Base-by-base conservation (phyloP, 2,329 filamentous ascomycete genomes). In the Calonectria pauciramosa region DNA sequence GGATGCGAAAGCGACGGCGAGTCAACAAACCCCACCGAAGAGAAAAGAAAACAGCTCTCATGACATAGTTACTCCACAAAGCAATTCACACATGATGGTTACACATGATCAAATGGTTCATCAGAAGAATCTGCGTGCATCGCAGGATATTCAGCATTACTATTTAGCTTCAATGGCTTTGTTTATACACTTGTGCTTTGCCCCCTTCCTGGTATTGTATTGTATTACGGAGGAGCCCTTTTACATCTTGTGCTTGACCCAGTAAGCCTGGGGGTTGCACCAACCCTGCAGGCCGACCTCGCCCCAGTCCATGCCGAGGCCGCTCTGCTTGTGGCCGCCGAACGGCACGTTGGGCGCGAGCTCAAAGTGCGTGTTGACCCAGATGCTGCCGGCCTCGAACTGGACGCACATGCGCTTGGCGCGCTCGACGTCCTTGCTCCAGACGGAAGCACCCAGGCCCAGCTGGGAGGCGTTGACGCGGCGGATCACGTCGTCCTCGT, bases 381-480 rank as follows among this genome's bases (percentile, higher is more conserved):
- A 93, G 0, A 93, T 89, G 14, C 84, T 89, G 0, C 92, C 92
- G 0, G 90, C 88, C 77, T 92, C 88, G 14, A 94, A 81, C 60
- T 88, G 86, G 34, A 87, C 81, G 0, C 90, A 91, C 52, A 93
- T 88, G 5, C 85, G 83, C 38, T 87, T 86, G 0, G 90, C 91
- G 5, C 86, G 84, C 1, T 83, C 83, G 1, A 90, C 71, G 72
- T 93, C 90, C 20, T 85, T 86, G 20, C 86, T 89, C 86, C 91
- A 93, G 0, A 93, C 88, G 0, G 90, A 91, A 2, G 90, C 88
- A 0, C 90, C 90, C 0, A 93, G 86, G 0, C 90, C 91, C 36
- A 86, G 88, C 28, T 89, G 85, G 2, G 85, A 84, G 26, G 87
- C 84, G 74, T 93, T 93, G 1, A 89, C 91, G 5, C 90, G 87